Conservation (phyloP, 2,329 filamentous ascomycete species). For the Penicillium sp. region DNA sequence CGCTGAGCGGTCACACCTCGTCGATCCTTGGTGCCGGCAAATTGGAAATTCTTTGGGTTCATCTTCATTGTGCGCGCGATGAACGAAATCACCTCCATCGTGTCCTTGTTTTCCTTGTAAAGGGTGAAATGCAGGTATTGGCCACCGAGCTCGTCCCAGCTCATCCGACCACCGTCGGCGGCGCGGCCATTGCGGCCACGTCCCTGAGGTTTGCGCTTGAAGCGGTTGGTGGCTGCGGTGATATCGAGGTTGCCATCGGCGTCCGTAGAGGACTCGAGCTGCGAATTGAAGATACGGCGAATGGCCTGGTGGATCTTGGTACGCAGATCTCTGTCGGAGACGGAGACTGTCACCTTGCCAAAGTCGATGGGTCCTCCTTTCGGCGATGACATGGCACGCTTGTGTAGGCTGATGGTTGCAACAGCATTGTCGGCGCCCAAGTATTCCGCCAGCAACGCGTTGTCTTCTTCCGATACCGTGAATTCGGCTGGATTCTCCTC, state of each 20-base stretch:
- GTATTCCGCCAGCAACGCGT: constrained; percentile 45
- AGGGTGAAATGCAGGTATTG: constrained; percentile 88
- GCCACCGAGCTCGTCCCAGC: constrained; percentile 71
- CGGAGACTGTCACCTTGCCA: constrained; percentile 57
- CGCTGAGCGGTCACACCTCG: constrained; percentile 85
- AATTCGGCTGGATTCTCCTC: constrained; percentile 30
- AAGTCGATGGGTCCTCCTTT: constrained; percentile 61
- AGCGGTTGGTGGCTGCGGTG: constrained; percentile 47
- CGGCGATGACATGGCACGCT: constrained; percentile 57
- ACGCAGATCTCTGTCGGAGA: constrained; percentile 65
- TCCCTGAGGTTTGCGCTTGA: constrained; percentile 36
- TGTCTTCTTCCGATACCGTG: constrained; percentile 50
- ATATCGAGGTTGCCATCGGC: constrained; percentile 70
- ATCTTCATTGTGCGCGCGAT: constrained; percentile 74
- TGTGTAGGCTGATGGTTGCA: constrained; percentile 60
- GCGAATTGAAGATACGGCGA: constrained; percentile 77
- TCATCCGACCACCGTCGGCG: constrained; percentile 47
- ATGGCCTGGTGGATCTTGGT: constrained; percentile 68
- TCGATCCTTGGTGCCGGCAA: constrained; percentile 90
- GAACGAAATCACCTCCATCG: constrained; percentile 84
- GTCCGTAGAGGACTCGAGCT: constrained; percentile 76
- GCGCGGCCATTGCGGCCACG: constrained; percentile 34
- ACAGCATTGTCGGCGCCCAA: constrained; percentile 58
- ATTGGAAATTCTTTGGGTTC: constrained; percentile 70
- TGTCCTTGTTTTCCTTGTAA: constrained; percentile 97